phyloP scores from a whole-genome alignment of 2,329 filamentous ascomycete genomes.

The Raffaelea deltoideospora region DNA sequence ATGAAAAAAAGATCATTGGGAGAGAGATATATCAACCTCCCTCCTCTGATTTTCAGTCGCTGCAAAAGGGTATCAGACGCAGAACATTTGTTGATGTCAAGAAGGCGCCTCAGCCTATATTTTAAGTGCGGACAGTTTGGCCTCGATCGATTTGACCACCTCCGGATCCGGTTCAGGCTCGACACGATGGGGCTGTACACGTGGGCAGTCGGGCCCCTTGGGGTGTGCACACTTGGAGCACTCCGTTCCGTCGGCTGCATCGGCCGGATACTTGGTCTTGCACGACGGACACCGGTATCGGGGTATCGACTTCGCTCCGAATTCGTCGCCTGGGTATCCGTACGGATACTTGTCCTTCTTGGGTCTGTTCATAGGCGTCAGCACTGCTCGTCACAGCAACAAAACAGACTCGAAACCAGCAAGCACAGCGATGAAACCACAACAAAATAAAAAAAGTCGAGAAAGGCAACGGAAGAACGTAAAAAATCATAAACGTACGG shows the following conservation, averaged over 20 bases:
- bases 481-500: conserved; percentile 40
- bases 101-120: conserved; percentile 15
- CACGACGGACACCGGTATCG: conserved; percentile 49
- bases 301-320: conserved; percentile 33
- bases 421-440: too few species aligned
- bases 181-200: conserved; percentile 42
- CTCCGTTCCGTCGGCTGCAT: conserved; percentile 32
- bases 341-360: conserved; percentile 56
- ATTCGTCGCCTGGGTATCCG: conserved; percentile 53
- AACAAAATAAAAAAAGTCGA: background rate
- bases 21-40: background rate
- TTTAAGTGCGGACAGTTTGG: conserved; percentile 36
- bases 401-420: too few species aligned
- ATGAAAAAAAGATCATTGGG: background rate
- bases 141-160: conserved; percentile 40
- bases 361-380: conserved; percentile 25
- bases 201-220: conserved; percentile 43
- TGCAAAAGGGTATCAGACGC: too few species aligned
- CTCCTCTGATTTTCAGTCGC: too few species aligned
- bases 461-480: too few species aligned
- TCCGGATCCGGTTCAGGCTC: conserved; percentile 48
- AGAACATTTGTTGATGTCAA: too few species aligned
- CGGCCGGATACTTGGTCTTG: conserved; percentile 37
- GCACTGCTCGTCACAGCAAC: too few species aligned
- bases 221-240: conserved; percentile 47